These are phyloP conservation scores for Elongisporangium prolatum DNA, from an alignment of 352 stramenopile species.

Conservation along the genomic window DNA sequence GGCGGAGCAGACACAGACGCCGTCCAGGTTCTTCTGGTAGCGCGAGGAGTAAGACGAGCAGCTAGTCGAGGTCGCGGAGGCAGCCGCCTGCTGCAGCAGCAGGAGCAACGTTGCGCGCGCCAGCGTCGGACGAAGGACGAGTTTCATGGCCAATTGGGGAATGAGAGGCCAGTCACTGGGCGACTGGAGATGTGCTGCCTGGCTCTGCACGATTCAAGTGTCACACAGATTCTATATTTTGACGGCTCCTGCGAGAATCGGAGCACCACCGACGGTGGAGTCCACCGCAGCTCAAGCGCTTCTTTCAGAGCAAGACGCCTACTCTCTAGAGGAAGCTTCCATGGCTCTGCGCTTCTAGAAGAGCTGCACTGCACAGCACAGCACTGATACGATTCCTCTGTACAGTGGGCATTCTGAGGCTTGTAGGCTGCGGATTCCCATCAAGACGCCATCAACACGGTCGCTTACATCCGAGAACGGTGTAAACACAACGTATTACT, in stretches of 20 bases:
- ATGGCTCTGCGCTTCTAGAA: no score
- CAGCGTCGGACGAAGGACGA: conserved; percentile 4
- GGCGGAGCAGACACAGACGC: conserved; percentile 48
- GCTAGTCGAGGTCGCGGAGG: conserved; percentile 15
- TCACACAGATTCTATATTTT: neutral
- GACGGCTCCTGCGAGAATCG: no score
- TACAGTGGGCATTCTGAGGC: no score
- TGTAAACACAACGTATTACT: neutral
- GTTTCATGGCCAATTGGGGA: conserved; percentile 17
- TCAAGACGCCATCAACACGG: no score
- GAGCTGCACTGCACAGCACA: no score
- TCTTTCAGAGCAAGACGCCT: neutral
- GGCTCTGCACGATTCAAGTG: neutral
- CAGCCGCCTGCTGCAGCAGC: conserved; percentile 2
- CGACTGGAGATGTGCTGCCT: neutral
- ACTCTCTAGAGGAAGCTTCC: neutral
- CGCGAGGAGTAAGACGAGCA: conserved; percentile 37
- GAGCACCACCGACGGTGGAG: no score
- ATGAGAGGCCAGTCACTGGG: conserved; percentile 6
- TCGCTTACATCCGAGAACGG: neutral
- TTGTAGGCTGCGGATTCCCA: no score
- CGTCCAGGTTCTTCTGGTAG: conserved; percentile 39
- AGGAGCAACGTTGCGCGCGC: conserved; percentile 11
- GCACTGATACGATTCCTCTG: no score
- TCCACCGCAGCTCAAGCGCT: neutral